Conservation (phyloP, 768 basidiomycete species). For the Leccinum obscurum region DNA sequence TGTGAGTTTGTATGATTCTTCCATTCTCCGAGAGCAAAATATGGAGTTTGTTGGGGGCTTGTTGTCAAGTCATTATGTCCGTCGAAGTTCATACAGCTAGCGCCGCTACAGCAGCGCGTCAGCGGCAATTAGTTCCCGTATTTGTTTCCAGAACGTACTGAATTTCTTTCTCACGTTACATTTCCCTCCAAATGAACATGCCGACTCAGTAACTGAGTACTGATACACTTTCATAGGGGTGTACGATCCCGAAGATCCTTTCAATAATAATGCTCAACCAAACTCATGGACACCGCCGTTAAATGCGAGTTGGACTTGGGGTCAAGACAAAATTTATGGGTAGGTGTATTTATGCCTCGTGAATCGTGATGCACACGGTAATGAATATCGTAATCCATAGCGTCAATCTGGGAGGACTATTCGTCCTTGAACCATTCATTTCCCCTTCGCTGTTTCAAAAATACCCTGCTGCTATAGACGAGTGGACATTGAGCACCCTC, state of each 20-base stretch:
- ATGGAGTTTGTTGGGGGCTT: neutral
- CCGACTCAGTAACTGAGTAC: neutral
- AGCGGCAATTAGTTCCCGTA: neutral
- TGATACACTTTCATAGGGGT: slow-evolving; percentile 46
- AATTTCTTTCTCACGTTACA: neutral
- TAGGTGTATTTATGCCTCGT: slow-evolving; percentile 33
- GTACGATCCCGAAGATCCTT: slow-evolving; percentile 68
- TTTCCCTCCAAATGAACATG: neutral
- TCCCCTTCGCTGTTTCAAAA: slow-evolving; percentile 61
- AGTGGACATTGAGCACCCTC: slow-evolving; percentile 64
- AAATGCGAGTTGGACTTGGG: slow-evolving; percentile 73
- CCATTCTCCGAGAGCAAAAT: neutral
- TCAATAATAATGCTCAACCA: slow-evolving; percentile 69
- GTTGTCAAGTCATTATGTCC: neutral
- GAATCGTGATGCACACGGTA: slow-evolving; percentile 1
- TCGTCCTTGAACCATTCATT: slow-evolving; percentile 81
- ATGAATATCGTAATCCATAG: slow-evolving; percentile 29
- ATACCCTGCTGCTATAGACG: slow-evolving; percentile 58
- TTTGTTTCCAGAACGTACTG: neutral
- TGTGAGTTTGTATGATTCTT: slow-evolving; percentile 44
- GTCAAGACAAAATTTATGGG: slow-evolving; percentile 62
- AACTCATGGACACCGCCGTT: slow-evolving; percentile 83
- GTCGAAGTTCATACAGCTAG: neutral
- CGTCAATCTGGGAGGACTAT: slow-evolving; percentile 74
- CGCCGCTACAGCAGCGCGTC: neutral